These are phyloP conservation scores for Aspergillus bridgeri DNA, from an alignment of 495 filamentous ascomycete species.

Conservation along the genomic window DNA sequence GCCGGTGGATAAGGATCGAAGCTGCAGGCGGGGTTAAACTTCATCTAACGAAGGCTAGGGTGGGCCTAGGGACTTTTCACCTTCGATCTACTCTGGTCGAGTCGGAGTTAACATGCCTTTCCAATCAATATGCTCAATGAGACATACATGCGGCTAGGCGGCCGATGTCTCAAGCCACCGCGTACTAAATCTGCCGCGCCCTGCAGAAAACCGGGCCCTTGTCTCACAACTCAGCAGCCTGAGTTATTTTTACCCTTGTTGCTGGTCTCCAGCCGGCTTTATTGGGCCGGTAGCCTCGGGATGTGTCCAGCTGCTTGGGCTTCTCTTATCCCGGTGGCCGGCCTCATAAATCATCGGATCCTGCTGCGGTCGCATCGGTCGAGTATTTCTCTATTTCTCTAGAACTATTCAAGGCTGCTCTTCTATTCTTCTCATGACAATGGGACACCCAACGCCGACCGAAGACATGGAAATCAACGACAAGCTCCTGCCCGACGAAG, in stretches of 20 bases:
- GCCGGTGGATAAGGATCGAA: background rate
- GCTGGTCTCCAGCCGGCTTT: background rate
- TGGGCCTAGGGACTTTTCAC: background rate
- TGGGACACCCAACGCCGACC: background rate
- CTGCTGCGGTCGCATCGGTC: background rate
- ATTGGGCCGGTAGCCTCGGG: background rate
- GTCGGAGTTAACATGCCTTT: background rate
- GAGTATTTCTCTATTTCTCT: background rate
- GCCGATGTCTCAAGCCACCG: conserved; percentile 7
- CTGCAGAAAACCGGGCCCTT: conserved; percentile 1
- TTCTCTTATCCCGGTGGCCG: background rate
- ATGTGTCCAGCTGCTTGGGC: background rate
- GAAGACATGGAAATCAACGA: background rate
- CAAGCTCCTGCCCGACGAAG: conserved; percentile 5
- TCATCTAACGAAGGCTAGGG: background rate
- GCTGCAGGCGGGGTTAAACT: background rate
- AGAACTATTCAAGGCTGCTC: background rate
- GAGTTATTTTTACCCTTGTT: background rate
- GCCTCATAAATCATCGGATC: background rate
- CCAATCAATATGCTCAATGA: conserved; percentile 7
- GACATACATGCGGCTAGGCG: conserved; percentile 11
- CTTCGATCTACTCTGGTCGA: background rate
- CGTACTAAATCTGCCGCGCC: background rate
- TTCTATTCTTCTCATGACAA: background rate
- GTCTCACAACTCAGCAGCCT: background rate